Percentiles rank a stretch among this genome's conserved stretches.
These are phyloP conservation scores for Cercospora janseana DNA, from an alignment of 2,329 filamentous ascomycete species.

Conservation along the genomic window DNA sequence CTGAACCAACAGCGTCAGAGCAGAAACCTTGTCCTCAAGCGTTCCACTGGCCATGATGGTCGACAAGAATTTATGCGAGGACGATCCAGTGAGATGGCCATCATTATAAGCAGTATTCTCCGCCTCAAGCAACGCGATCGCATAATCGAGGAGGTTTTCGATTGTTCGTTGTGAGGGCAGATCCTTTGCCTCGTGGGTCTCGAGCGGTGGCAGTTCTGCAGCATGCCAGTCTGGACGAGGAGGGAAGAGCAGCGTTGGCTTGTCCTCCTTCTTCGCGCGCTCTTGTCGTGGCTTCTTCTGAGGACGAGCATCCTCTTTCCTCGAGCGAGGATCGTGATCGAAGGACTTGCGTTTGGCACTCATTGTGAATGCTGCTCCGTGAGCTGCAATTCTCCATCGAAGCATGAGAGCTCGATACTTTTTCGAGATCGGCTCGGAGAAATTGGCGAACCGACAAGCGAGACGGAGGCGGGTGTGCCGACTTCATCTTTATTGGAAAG, in stretches of 20 bases:
- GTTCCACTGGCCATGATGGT: conserved; percentile 97
- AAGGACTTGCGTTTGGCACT: conserved; percentile 39
- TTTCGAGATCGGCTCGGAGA: conserved; percentile 9
- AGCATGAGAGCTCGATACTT: conserved; percentile 7
- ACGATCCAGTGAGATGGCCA: conserved; percentile 70
- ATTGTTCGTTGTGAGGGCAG: conserved; percentile 53
- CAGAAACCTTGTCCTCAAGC: conserved; percentile 93
- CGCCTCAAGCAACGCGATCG: conserved; percentile 69
- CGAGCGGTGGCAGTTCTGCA: conserved; percentile 55
- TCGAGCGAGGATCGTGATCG: conserved; percentile 27
- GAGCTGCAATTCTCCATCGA: background rate
- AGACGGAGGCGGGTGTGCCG: background rate
- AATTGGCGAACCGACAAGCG: background rate
- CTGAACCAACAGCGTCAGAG: conserved; percentile 88
- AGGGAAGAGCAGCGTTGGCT: conserved; percentile 43
- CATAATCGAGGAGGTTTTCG: conserved; percentile 65
- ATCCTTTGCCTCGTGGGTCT: conserved; percentile 45
- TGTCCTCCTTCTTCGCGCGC: conserved; percentile 18
- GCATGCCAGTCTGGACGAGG: conserved; percentile 69
- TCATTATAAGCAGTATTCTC: conserved; percentile 75
- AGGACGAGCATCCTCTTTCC: conserved; percentile 21
- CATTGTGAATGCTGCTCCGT: conserved; percentile 27
- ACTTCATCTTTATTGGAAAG: conserved; percentile 2
- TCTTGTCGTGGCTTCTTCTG: conserved; percentile 34
- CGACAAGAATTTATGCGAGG: conserved; percentile 92